Evolutionary conservation across 2,329 filamentous ascomycete genomes (phyloP), one percentile per base, ranked within the genome.

Genomic region (Aspergillus sp.): DNA sequence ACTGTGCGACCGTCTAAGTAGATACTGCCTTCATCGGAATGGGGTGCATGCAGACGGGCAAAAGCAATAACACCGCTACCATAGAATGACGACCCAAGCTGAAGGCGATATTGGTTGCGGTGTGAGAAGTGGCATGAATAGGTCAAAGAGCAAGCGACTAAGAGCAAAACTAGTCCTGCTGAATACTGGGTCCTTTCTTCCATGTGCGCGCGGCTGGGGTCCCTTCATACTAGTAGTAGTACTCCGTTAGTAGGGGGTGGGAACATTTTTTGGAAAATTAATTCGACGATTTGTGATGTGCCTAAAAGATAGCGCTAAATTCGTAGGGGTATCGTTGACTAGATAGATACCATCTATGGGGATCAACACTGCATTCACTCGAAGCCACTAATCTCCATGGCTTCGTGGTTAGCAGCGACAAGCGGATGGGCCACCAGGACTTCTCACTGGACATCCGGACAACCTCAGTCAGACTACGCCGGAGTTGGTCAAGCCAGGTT

Each of bases 291-390:
- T 53, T 15, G 36, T 39, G 51, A 53, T 53, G 51, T 53, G 51
- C 36, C 25, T 25, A 43, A 55, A 19, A 25, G 41, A 23, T n/a
- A 55, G 25, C 52, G 52, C 52, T 55, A 55, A 55, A 12, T 13
- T 15, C 32, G 32, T 21, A 54, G 23, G 23, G 32, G 10, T 28
- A 45, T 28, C 45, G 10, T 32, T 10, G 23, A 23, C 38, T 25
- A 30, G 5, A 4, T 28, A 38, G 17, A 12, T 21, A 38, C 21
- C 21, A n/a, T 32, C 21, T n/a, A n/a, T 32, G 23, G 52, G 50
- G 61, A 63, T 63, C 61, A 63, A 57, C 59, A 32, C 19, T 60
- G 58, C 58, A 60, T 63, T 63, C 36, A 28, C 55, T 59, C 19
- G 52, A 58, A 61, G 38, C 56, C 53, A 62, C 56, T 59, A 55